These are phyloP conservation scores for Symbiotaphrina buchneri DNA, from an alignment of 495 filamentous ascomycete genomes.

Conservation along the genomic window DNA sequence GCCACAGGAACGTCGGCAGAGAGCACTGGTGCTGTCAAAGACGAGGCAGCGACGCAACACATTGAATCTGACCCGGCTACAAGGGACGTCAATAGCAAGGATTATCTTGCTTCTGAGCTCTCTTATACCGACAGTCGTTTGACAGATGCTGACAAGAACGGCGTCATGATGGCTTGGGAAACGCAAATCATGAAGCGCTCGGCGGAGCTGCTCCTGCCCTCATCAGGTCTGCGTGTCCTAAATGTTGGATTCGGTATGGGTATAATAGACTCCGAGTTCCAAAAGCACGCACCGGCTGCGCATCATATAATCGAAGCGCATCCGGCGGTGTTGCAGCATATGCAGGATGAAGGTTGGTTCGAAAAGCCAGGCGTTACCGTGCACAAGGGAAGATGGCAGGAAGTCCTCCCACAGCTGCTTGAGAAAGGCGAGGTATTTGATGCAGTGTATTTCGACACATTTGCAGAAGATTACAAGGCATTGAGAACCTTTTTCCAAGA, in stretches of 20 bases:
- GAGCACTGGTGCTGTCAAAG: conserved; percentile 10
- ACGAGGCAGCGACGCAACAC: conserved; percentile 5
- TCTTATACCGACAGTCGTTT: conserved; percentile 54
- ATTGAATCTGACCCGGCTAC: conserved; percentile 3
- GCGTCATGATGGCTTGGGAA: conserved; percentile 98
- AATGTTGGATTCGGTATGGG: conserved; percentile 96
- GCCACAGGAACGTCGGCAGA: conserved; percentile 20
- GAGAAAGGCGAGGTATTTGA: conserved; percentile 55
- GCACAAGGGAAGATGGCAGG: conserved; percentile 67
- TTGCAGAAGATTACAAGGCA: conserved; percentile 76
- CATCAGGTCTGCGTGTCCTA: conserved; percentile 42
- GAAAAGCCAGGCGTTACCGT: conserved; percentile 38
- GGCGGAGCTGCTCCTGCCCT: conserved; percentile 37
- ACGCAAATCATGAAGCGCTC: conserved; percentile 67
- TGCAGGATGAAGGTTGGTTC: conserved; percentile 39
- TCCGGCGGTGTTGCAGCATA: conserved; percentile 49
- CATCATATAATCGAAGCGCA: conserved; percentile 94
- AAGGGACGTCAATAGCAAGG: conserved; percentile 29
- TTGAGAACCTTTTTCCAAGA: conserved; percentile 78
- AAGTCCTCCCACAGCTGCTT: conserved; percentile 49
- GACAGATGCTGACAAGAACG: conserved; percentile 60
- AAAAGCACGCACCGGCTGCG: conserved; percentile 33
- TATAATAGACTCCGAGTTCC: conserved; percentile 74
- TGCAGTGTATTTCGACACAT: conserved; percentile 95
- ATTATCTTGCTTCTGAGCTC: conserved; percentile 58